A percentile compares a stretch with the other conserved stretches of the same genome.
phyloP scores from a whole-genome alignment of 352 stramenopile species.

The Phytophthora kernoviae region DNA sequence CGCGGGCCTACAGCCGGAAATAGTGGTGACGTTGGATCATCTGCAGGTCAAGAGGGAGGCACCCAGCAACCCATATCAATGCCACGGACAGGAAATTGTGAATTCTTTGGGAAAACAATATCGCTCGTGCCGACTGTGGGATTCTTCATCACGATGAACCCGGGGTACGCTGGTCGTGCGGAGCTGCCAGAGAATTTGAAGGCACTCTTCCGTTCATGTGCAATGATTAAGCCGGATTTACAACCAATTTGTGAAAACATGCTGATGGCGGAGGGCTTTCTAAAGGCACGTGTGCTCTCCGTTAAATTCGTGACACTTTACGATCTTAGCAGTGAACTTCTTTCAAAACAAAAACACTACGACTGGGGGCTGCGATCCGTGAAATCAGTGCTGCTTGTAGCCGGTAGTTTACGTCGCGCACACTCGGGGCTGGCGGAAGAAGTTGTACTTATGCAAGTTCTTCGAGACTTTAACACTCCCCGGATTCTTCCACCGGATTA shows the following conservation, averaged over 20 bases:
- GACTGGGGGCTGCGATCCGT: conserved; percentile 96
- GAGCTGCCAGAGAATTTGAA: conserved; percentile 94
- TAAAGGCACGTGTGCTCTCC: conserved; percentile 80
- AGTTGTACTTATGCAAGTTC: conserved; percentile 94
- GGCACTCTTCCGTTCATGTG: conserved; percentile 91
- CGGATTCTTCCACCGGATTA: conserved; percentile 93
- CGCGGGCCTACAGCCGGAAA: conserved; percentile 8
- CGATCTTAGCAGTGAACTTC: conserved; percentile 82
- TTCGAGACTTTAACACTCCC: conserved; percentile 96
- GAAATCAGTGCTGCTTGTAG: conserved; percentile 96
- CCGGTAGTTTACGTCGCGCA: conserved; percentile 91
- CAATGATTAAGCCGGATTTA: conserved; percentile 92
- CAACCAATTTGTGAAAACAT: conserved; percentile 95
- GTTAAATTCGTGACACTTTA: conserved; percentile 93
- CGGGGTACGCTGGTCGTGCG: conserved; percentile 90
- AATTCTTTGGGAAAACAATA: conserved; percentile 93
- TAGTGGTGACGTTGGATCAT: conserved; percentile 12
- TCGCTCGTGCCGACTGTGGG: conserved; percentile 81
- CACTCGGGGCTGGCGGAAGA: conserved; percentile 86
- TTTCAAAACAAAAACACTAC: conserved; percentile 92
- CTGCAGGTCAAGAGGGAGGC: conserved; percentile 18
- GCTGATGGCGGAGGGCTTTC: conserved; percentile 94
- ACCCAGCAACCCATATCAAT: conserved; percentile 41
- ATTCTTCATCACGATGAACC: conserved; percentile 96
- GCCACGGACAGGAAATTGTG: conserved; percentile 64